phyloP scores from a whole-genome alignment of 192 early-diverging fungal genomes.

The Dispira parvispora region DNA sequence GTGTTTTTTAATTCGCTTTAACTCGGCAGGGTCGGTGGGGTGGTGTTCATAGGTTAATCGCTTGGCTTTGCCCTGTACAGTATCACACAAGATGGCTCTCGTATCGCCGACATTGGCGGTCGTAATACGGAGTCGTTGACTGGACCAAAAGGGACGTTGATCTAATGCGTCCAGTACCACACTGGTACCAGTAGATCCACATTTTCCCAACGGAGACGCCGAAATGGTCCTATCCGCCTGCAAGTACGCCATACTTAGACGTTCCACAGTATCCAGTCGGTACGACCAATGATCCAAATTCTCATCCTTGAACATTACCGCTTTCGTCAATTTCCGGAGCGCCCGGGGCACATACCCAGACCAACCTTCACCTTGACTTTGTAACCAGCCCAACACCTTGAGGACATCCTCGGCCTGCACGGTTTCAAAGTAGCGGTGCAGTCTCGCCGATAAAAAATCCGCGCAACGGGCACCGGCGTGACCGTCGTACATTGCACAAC shows the following conservation, averaged over 20 bases:
- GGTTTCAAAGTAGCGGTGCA: conserved; percentile 32
- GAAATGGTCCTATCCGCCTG: no score
- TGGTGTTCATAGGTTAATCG: conserved; percentile 40
- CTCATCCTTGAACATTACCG: neutral
- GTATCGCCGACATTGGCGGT: no score
- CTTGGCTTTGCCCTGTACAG: conserved; percentile 25
- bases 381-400: conserved; percentile 18
- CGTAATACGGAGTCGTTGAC: no score
- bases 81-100: conserved; percentile 36
- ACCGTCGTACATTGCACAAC: conserved; percentile 42
- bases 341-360: conserved; percentile 16
- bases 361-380: conserved; percentile 29
- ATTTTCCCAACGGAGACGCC: no score
- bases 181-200: no score
- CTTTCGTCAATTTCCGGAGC: neutral
- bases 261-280: no score
- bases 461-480: conserved; percentile 28
- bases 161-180: no score
- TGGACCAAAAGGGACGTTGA: no score
- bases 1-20: conserved; percentile 31
- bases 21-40: conserved; percentile 28
- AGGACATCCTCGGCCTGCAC: conserved; percentile 21
- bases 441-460: conserved; percentile 26
- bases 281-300: no score
- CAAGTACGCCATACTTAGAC: no score